These are phyloP conservation scores for Exutisphaerella laricina DNA, from an alignment of 2,329 filamentous ascomycete genomes.

Conservation along the genomic window DNA sequence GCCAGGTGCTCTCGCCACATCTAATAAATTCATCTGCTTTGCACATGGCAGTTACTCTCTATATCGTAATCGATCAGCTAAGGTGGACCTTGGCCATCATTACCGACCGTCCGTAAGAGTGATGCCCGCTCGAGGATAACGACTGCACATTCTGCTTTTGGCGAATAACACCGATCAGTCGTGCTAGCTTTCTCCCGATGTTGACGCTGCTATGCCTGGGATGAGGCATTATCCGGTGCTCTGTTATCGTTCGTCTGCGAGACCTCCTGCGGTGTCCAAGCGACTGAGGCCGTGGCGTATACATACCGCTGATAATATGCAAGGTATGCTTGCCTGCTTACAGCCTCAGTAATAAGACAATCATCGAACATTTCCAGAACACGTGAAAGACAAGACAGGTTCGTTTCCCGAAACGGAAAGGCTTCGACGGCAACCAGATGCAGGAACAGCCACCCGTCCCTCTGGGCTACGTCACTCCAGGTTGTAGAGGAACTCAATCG, in stretches of 20 bases:
- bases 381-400: not conserved
- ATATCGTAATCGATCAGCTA: no score
- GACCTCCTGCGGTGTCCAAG: no score
- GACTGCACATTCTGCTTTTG: no score
- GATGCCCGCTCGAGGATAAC: no score
- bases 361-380: not conserved
- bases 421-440: not conserved
- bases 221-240: not conserved
- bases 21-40: no score
- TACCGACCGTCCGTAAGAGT: no score
- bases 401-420: not conserved
- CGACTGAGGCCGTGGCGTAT: no score
- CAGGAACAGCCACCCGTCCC: not conserved
- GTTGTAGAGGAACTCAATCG: not conserved
- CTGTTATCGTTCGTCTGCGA: not conserved
- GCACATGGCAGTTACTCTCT: no score
- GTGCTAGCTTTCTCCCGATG: no score
- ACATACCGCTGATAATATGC: not conserved
- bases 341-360: not conserved
- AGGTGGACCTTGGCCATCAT: no score
- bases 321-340: not conserved
- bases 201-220: not conserved
- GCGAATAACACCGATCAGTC: no score
- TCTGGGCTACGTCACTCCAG: not conserved
- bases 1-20: no score